Evolutionary conservation across 1,139 yeast genomes (phyloP), one percentile per base, ranked within the genome.

Genomic region (Kodamaea sp.): DNA sequence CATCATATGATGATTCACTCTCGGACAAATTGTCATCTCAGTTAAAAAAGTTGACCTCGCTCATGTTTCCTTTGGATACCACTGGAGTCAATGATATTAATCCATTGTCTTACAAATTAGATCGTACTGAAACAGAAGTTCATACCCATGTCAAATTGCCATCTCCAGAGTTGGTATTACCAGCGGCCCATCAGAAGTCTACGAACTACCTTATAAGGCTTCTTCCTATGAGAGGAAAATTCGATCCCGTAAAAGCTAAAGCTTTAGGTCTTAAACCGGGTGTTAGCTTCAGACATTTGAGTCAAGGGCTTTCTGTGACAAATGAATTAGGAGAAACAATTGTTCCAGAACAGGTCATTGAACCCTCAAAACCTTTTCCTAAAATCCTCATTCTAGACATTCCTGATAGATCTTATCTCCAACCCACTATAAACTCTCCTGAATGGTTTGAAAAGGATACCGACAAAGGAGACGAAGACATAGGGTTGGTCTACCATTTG

Each of bases 201-300:
- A 52, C 63, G 21, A 80, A 77, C 44, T 90, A 84, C 56, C 68
- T 85, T 15, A 66, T 92, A 4, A 71, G 78, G 23, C 74, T 87
- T 28, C 65, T 76, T 24, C 82, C 94, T 0, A 65, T 78, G 0
- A 68, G 96, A 47, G 98, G 99, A 0, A 83, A 76, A 50, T 92
- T 94, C 51, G 69, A 80, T 42, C 76, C 78, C 0, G 62, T 66
- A 6, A 78, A 71, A 47, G 97, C 97, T 0, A 66, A 61, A 22
- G 75, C 63, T 23, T 62, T 89, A 18, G 92, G 94, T 0, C 74
- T 92, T 4, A 81, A 82, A 21, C 77, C 78, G 2, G 92, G 95
- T 0, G 63, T 70, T 4, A 55, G 72, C 24, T 87, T 68, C 54
- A 73, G 80, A 10, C 56, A 66, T 13, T 68, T 92, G 35, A 71